phyloP scores from a whole-genome alignment of 75 land plant genomes.

The Ceratopteris richardii region DNA sequence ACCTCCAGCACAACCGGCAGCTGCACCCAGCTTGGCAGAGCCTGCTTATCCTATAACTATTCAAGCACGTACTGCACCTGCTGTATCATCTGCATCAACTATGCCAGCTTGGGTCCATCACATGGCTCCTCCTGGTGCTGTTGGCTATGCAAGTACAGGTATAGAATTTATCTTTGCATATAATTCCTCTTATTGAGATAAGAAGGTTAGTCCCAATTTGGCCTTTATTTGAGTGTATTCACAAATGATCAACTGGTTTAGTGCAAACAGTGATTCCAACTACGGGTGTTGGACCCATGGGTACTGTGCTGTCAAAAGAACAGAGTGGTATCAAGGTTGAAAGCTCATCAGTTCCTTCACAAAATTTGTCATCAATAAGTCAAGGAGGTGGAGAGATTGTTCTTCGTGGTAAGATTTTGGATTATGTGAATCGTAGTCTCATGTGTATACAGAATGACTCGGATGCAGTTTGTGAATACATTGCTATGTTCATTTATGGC shows the following conservation, averaged over 20 bases:
- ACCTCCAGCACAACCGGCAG: no score
- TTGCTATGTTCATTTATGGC: no score
- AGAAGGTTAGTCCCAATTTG: not conserved
- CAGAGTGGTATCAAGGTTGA: slow-evolving; percentile 15
- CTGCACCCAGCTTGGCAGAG: not conserved
- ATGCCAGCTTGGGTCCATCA: slow-evolving; percentile 26
- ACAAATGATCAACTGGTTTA: no score
- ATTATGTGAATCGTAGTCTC: not conserved
- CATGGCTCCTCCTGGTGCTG: slow-evolving; percentile 11
- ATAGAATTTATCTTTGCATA: not conserved
- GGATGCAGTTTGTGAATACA: no score
- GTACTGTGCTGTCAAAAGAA: not conserved
- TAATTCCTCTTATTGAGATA: not conserved
- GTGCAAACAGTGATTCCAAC: not conserved
- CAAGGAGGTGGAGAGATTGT: slow-evolving; percentile 15
- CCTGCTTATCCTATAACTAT: not conserved
- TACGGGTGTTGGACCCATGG: not conserved
- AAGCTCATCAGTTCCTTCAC: slow-evolving; percentile 16
- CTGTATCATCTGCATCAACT: slow-evolving; percentile 11
- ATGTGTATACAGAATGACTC: no score
- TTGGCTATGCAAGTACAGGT: not conserved
- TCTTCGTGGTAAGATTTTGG: slow-evolving; percentile 10
- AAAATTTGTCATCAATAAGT: slow-evolving; percentile 4
- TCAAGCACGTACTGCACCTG: slow-evolving; percentile 4
- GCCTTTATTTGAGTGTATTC: no score